Evolutionary conservation across 2,329 filamentous ascomycete genomes (phyloP).

Genomic region (Sordariomycetes sp.): DNA sequence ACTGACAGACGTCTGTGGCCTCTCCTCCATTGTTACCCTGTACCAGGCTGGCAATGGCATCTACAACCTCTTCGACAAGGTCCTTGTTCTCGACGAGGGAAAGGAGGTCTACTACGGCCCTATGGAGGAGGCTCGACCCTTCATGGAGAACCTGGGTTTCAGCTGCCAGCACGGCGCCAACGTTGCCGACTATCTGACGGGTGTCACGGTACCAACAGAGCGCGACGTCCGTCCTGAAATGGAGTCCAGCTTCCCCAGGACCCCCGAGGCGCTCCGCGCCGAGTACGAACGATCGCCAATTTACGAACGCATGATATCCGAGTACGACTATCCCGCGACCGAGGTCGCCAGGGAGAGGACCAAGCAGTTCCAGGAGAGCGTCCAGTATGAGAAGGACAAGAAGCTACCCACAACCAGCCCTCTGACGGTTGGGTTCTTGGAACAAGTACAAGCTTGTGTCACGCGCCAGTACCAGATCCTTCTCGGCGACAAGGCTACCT

Average conservation of each 20-base stretch:
- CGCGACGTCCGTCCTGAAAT: conserved; percentile 41
- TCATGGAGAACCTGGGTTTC: conserved; percentile 57
- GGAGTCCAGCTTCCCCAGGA: conserved; percentile 32
- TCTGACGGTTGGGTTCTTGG: conserved; percentile 40
- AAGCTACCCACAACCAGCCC: conserved; percentile 39
- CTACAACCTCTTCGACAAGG: conserved; percentile 60
- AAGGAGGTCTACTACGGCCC: conserved; percentile 57
- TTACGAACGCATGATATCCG: conserved; percentile 35
- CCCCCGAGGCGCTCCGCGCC: conserved; percentile 27
- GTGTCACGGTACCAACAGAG: conserved; percentile 57
- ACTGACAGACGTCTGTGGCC: conserved; percentile 50
- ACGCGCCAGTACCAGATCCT: conserved; percentile 54
- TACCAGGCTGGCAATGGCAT: conserved; percentile 64
- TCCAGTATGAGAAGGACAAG: conserved; percentile 43
- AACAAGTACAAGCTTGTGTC: conserved; percentile 46
- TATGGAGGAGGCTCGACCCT: conserved; percentile 44
- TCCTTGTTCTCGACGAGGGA: conserved; percentile 56
- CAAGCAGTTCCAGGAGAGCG: conserved; percentile 39
- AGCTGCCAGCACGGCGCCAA: conserved; percentile 51
- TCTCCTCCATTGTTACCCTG: conserved; percentile 51
- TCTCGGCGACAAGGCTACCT: conserved; percentile 53
- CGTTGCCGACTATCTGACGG: conserved; percentile 54
- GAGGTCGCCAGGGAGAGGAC: conserved; percentile 36
- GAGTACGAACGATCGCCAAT: conserved; percentile 42
- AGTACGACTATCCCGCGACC: conserved; percentile 46